phyloP scores from a whole-genome alignment of 352 stramenopile genomes.

The Achlya hypogyna region DNA sequence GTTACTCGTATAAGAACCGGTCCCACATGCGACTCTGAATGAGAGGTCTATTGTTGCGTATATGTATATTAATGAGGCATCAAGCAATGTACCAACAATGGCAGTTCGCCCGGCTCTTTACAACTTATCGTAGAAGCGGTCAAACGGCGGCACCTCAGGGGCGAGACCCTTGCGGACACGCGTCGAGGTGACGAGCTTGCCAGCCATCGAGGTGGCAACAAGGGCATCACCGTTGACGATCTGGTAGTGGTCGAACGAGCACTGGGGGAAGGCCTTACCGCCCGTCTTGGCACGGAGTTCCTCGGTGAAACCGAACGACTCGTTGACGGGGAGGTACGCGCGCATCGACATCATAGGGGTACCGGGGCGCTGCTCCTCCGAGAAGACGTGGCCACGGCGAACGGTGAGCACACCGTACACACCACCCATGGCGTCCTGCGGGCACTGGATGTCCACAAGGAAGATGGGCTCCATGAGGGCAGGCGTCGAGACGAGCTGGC shows the following conservation, averaged over 20 bases:
- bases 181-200: slow-evolving; percentile 91
- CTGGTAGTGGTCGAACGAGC: slow-evolving; percentile 99
- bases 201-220: slow-evolving; percentile 88
- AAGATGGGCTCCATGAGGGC: slow-evolving; percentile 98
- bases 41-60: not conserved
- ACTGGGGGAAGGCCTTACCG: slow-evolving; percentile 99
- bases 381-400: slow-evolving; percentile 98
- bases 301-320: slow-evolving; percentile 99
- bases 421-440: slow-evolving; percentile 97
- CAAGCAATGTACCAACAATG: slow-evolving; percentile 15
- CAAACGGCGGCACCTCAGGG: slow-evolving; percentile 94
- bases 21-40: no score
- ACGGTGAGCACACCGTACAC: slow-evolving; percentile 98
- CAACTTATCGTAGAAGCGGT: slow-evolving; percentile 99
- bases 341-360: slow-evolving; percentile 98
- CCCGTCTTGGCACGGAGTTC: slow-evolving; percentile 97
- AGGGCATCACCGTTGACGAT: slow-evolving; percentile 90
- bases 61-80: slow-evolving; percentile 21
- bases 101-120: slow-evolving; percentile 62
- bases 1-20: no score
- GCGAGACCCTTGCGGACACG: slow-evolving; percentile 97
- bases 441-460: slow-evolving; percentile 97
- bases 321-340: slow-evolving; percentile 99
- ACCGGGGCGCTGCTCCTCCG: slow-evolving; percentile 96
- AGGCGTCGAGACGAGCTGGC: slow-evolving; percentile 90